phyloP scores from a whole-genome alignment of 2,329 filamentous ascomycete species.

The Orbilia javanica region DNA sequence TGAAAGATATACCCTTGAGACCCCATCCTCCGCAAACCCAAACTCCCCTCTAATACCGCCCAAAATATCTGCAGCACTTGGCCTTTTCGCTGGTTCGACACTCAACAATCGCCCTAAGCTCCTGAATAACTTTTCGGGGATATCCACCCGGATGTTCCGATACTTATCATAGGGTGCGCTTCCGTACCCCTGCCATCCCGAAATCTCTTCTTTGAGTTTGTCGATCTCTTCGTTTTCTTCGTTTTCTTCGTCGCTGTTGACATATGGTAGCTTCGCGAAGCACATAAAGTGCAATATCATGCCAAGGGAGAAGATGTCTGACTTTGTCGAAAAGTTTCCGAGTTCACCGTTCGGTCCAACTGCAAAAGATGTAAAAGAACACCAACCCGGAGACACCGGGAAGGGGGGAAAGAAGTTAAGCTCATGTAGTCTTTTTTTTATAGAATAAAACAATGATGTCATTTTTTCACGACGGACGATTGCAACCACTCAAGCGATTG shows the following conservation, averaged over 20 bases:
- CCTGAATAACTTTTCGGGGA: conserved; percentile 46
- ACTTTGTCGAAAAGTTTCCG: conserved; percentile 96
- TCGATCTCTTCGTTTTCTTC: conserved; percentile 95
- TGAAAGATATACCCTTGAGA: conserved; percentile 36
- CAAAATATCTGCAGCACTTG: conserved; percentile 49
- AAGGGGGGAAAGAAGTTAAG: conserved; percentile 53
- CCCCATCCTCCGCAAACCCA: conserved; percentile 50
- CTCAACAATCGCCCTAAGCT: conserved; percentile 42
- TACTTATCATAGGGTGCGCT: conserved; percentile 70
- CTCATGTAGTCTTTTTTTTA: conserved; percentile 43
- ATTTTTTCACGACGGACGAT: conserved; percentile 20
- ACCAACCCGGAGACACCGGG: conserved; percentile 1
- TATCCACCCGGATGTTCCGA: conserved; percentile 32
- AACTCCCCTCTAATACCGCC: conserved; percentile 48
- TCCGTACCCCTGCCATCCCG: conserved; percentile 86
- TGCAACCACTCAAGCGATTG: conserved; percentile 19
- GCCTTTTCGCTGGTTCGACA: conserved; percentile 43
- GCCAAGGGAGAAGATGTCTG: conserved; percentile 96
- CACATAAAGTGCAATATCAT: conserved; percentile 99
- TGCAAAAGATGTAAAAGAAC: conserved; percentile 61
- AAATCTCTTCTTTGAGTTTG: conserved; percentile 84
- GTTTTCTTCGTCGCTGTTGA: conserved; percentile 82
- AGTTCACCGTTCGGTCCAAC: conserved; percentile 75
- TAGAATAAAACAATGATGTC: background rate
- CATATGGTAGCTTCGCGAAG: conserved; percentile 88